Evolutionary conservation across 352 stramenopile species (phyloP), one percentile per base, ranked within the genome.

Genomic region (Phytophthora chlamydospora): DNA sequence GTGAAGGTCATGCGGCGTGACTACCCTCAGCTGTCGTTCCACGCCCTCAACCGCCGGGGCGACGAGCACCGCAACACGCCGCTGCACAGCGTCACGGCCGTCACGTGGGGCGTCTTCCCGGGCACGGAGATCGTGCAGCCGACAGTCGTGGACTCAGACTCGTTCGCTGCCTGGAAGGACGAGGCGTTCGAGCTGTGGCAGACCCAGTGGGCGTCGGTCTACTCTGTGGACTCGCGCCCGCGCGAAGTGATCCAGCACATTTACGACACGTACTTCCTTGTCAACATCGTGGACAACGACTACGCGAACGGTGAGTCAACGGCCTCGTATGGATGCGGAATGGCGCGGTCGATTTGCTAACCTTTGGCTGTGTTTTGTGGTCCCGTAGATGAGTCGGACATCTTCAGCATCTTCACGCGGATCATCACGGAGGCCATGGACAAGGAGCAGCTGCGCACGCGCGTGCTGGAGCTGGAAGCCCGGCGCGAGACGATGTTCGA

Each of bases 271-370:
- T 99, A 98, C 76, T 99, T 96, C 68, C 84, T 99, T 49, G 96
- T 99, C 51, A 98, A 98, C 59, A 97, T 99, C 48, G 97, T 99
- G 59, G 97, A 99, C 84, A 99, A 99, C 73, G 94, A 99, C 75
- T 99, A 97, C 66, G 85, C 82, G 7, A 91, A 88, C 51, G 80
- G 76, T 89, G 39, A 33, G 68, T 63, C 21, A 24, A 24, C 21
- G 3, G 21, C 21, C 21, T 24, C 21, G 21, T 24, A 24, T 24
- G 21, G 21, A 24, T 24, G 21, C 21, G 21, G 21, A 24, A 3
- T 24, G 21, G 21, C 21, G 21, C 3, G 24, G 24, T 29, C 24
- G 24, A 29, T 36, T 33, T 64, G 33, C 33, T 66, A 66, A 63
- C 48, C 10, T 36, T 66, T n/a, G 46, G 3, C 19, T 59, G 19